A percentile compares a stretch with the other conserved stretches of the same genome.
These are phyloP conservation scores for Populus simonii DNA, from an alignment of 345 rosid genomes.

Conservation along the genomic window DNA sequence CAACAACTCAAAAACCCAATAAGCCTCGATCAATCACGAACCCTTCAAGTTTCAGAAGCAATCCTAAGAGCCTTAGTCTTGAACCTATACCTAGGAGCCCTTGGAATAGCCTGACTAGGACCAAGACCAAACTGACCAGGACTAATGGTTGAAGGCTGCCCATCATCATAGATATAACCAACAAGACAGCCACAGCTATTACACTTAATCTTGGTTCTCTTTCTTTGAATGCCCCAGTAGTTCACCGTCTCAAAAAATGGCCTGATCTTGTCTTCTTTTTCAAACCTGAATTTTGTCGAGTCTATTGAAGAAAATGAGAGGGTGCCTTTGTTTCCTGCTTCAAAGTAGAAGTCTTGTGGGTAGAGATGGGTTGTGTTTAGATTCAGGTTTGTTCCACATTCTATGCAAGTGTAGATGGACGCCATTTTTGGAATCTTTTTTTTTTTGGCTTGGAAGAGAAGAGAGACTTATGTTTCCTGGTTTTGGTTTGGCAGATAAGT, in stretches of 20 bases:
- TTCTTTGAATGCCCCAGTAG: conserved; percentile 86
- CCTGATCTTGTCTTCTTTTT: conserved; percentile 75
- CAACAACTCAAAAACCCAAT: neutral
- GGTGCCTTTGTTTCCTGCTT: conserved; percentile 86
- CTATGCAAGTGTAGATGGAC: conserved; percentile 63
- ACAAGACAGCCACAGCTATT: conserved; percentile 50
- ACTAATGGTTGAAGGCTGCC: conserved; percentile 63
- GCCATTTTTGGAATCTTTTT: conserved; percentile 31
- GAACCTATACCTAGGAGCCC: conserved; percentile 72
- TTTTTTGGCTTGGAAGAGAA: neutral
- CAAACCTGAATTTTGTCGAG: conserved; percentile 61
- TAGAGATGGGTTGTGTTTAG: conserved; percentile 51
- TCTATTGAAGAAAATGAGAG: conserved; percentile 70
- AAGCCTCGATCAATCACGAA: neutral
- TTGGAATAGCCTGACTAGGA: conserved; percentile 79
- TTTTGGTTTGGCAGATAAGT: neutral
- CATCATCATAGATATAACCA: conserved; percentile 79
- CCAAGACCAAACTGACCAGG: conserved; percentile 75
- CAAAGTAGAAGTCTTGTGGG: conserved; percentile 78
- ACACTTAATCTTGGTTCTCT: conserved; percentile 71
- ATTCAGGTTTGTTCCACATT: conserved; percentile 70
- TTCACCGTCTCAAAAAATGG: conserved; percentile 81
- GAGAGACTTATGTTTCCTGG: neutral
- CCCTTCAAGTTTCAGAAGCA: conserved; percentile 51
- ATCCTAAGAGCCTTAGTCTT: conserved; percentile 64